A percentile compares a stretch with the other conserved stretches of the same genome.
Evolutionary conservation across 2,329 filamentous ascomycete species (phyloP).

Genomic region (Pyricularia sp.): DNA sequence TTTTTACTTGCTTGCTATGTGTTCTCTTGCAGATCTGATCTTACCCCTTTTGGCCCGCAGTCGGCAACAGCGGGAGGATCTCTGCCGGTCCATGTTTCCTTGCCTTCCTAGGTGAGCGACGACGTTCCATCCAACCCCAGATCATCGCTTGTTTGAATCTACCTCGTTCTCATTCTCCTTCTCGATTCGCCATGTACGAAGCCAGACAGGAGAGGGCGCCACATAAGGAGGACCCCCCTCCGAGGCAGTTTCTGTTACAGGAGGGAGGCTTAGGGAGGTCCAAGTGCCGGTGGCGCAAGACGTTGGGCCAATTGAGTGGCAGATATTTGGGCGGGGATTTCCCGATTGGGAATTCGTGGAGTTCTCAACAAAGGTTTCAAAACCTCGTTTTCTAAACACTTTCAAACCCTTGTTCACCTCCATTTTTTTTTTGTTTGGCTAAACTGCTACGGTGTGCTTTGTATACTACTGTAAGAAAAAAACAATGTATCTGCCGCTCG

Average conservation of each 20-base stretch:
- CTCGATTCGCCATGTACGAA: not conserved
- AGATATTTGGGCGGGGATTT: not conserved
- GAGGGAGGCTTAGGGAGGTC: not conserved
- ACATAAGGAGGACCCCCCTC: not conserved
- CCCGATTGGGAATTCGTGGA: not conserved
- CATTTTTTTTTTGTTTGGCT: not conserved
- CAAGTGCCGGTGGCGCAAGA: not conserved
- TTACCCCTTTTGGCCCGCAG: not conserved
- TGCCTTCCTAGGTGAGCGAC: not conserved
- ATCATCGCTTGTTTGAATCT: not conserved
- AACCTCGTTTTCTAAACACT: not conserved
- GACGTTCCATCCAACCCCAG: not conserved
- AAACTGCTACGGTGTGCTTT: not conserved
- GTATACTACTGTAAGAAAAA: not conserved
- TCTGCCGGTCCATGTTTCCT: not conserved
- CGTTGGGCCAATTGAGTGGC: not conserved
- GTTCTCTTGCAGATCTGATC: not conserved
- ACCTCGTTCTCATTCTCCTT: not conserved
- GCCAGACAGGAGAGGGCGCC: not conserved
- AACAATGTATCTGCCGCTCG: not conserved
- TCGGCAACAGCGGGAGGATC: not conserved
- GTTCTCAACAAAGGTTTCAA: not conserved
- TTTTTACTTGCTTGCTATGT: too few relatives aligned
- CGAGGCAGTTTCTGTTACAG: not conserved
- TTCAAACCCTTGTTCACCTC: not conserved